These are phyloP conservation scores for Torulaspora maleeae DNA, from an alignment of 805 yeast species.

Conservation along the genomic window DNA sequence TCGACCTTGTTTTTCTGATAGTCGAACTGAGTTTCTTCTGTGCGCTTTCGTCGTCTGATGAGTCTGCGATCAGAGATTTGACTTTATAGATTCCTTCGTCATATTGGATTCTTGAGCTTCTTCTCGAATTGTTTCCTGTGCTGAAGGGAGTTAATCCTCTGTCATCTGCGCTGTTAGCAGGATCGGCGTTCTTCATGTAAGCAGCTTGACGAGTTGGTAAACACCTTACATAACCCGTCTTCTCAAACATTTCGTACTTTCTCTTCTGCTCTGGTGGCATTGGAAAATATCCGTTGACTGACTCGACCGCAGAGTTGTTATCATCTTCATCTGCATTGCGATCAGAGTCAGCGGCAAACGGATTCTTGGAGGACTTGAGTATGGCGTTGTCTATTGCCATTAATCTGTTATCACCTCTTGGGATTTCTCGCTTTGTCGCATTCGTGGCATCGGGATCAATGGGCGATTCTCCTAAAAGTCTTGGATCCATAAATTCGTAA, in stretches of 20 bases:
- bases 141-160: slow-evolving; percentile 13
- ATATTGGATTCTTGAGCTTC: slow-evolving; percentile 30
- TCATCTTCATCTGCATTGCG: slow-evolving; percentile 10
- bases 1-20: slow-evolving; percentile 27
- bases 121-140: slow-evolving; percentile 22
- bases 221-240: slow-evolving; percentile 31
- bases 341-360: slow-evolving; percentile 16
- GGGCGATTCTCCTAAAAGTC: slow-evolving; percentile 20
- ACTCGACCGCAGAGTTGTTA: slow-evolving; percentile 20
- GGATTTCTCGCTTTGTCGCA: background rate
- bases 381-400: slow-evolving; percentile 19
- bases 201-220: slow-evolving; percentile 19
- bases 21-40: background rate
- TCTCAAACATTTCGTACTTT: slow-evolving; percentile 27
- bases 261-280: slow-evolving; percentile 23
- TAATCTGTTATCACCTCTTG: slow-evolving; percentile 7
- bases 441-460: background rate
- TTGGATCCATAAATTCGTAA: slow-evolving; percentile 33
- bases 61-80: slow-evolving; percentile 26
- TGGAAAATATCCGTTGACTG: slow-evolving; percentile 31
- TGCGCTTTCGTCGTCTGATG: slow-evolving; percentile 8
- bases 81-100: slow-evolving; percentile 31
- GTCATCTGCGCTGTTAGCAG: slow-evolving; percentile 14
- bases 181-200: slow-evolving; percentile 5
- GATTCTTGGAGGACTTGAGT: slow-evolving; percentile 23